Evolutionary conservation across 495 filamentous ascomycete species (phyloP).

Genomic region (Penicillium bovifimosum): DNA sequence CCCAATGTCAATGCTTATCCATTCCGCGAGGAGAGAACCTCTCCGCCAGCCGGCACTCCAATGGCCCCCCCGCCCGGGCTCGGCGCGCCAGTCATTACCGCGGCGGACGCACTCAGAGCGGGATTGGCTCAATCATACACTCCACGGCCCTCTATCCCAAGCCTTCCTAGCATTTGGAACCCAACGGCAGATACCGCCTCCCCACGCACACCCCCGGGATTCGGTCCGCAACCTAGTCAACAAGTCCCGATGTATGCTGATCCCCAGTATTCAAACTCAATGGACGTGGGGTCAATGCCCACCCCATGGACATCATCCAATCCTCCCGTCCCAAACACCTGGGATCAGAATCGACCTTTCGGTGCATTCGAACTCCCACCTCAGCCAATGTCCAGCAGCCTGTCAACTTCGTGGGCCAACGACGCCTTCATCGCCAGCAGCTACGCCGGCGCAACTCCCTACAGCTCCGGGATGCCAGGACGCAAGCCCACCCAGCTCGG

Average conservation of each 20-base stretch:
- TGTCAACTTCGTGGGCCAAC: constrained; percentile 38
- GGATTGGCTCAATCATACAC: constrained; percentile 34
- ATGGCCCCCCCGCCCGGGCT: constrained; percentile 37
- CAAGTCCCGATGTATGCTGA: constrained; percentile 14
- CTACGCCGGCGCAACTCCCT: constrained; percentile 21
- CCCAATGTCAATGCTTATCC: constrained; percentile 21
- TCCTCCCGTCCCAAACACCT: constrained; percentile 16
- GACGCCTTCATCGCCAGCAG: constrained; percentile 41
- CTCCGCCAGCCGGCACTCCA: constrained; percentile 23
- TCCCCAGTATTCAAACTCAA: constrained; percentile 20
- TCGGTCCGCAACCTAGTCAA: constrained; percentile 27
- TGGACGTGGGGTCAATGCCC: constrained; percentile 21
- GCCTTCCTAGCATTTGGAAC: constrained; percentile 46
- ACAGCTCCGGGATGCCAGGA: constrained; percentile 21
- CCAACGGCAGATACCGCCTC: constrained; percentile 28
- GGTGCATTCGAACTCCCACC: constrained; percentile 24
- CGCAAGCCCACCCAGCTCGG: constrained; percentile 36
- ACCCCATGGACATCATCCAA: constrained; percentile 26
- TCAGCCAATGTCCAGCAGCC: constrained; percentile 28
- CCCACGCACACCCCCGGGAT: constrained; percentile 33
- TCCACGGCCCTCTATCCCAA: constrained; percentile 30
- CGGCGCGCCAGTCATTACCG: constrained; percentile 22
- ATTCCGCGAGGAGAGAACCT: constrained; percentile 19
- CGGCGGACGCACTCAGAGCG: constrained; percentile 20
- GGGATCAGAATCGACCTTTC: constrained; percentile 22